Evolutionary conservation across 805 yeast genomes (phyloP).

Genomic region (Candida ficus): DNA sequence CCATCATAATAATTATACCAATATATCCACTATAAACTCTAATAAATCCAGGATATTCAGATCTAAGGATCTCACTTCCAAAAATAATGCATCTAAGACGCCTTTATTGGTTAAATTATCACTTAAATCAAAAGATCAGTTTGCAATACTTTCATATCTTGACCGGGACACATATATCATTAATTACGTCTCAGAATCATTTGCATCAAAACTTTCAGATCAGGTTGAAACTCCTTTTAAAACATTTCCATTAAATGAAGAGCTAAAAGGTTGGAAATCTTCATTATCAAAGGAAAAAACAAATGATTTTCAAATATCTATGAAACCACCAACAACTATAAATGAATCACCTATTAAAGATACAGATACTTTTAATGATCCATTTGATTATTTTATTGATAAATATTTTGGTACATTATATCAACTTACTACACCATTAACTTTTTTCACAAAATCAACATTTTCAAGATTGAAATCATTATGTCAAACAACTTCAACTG

Average conservation of each 20-base stretch:
- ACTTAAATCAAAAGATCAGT: conserved; percentile 18
- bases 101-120: conserved; percentile 18
- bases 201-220: conserved; percentile 34
- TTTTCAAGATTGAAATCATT: conserved; percentile 40
- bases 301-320: conserved; percentile 17
- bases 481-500: conserved; percentile 27
- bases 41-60: conserved; percentile 20
- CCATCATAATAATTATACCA: conserved; percentile 9
- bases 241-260: not conserved
- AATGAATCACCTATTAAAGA: conserved; percentile 16
- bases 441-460: conserved; percentile 44
- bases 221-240: not conserved
- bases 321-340: conserved; percentile 23
- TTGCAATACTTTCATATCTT: conserved; percentile 12
- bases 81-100: not conserved
- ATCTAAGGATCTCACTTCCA: conserved; percentile 4
- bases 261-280: conserved; percentile 1
- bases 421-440: conserved; percentile 30
- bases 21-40: conserved; percentile 10
- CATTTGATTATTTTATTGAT: conserved; percentile 25
- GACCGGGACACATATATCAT: conserved; percentile 27
- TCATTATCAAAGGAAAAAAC: not conserved
- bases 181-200: conserved; percentile 39
- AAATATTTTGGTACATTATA: conserved; percentile 34
- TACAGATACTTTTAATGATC: conserved; percentile 15